phyloP scores from a whole-genome alignment of 345 rosid species.

The Rhizophora apiculata region DNA sequence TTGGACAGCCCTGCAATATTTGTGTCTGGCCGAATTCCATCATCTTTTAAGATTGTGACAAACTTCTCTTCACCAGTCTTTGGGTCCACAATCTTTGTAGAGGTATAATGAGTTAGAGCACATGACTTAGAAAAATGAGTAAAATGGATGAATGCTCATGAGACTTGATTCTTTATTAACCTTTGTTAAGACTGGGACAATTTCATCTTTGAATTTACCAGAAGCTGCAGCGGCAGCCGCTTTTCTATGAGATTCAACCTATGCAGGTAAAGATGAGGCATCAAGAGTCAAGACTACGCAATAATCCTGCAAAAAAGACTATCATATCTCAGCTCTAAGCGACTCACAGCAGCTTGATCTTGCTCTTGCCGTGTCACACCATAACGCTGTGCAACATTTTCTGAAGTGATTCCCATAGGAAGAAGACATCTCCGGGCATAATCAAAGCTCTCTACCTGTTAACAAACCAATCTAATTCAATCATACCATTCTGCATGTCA shows the following conservation, averaged over 20 bases:
- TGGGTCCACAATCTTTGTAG: constrained; percentile 64
- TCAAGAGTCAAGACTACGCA: constrained; percentile 10
- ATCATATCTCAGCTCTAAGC: neutral
- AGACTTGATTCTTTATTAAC: constrained; percentile 28
- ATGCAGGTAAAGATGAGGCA: constrained; percentile 12
- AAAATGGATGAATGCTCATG: neutral
- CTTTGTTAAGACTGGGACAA: constrained; percentile 77
- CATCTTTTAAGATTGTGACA: constrained; percentile 60
- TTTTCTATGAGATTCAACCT: constrained; percentile 92
- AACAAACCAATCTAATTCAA: constrained; percentile 11
- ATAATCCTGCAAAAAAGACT: neutral
- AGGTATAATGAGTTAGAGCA: constrained; percentile 5
- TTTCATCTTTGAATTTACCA: constrained; percentile 92
- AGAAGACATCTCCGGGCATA: constrained; percentile 89
- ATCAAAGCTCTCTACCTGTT: constrained; percentile 53
- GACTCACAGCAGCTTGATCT: constrained; percentile 82
- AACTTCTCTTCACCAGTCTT: constrained; percentile 75
- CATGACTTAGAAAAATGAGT: neutral
- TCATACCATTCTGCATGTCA: neutral
- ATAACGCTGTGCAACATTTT: constrained; percentile 81
- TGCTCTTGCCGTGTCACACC: constrained; percentile 87
- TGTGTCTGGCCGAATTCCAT: constrained; percentile 76
- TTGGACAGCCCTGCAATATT: constrained; percentile 62
- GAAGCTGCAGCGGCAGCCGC: constrained; percentile 79
- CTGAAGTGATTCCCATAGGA: constrained; percentile 96